Base-by-base conservation (phyloP, 2,329 filamentous ascomycete species). In the Metarhizium rileyi region DNA sequence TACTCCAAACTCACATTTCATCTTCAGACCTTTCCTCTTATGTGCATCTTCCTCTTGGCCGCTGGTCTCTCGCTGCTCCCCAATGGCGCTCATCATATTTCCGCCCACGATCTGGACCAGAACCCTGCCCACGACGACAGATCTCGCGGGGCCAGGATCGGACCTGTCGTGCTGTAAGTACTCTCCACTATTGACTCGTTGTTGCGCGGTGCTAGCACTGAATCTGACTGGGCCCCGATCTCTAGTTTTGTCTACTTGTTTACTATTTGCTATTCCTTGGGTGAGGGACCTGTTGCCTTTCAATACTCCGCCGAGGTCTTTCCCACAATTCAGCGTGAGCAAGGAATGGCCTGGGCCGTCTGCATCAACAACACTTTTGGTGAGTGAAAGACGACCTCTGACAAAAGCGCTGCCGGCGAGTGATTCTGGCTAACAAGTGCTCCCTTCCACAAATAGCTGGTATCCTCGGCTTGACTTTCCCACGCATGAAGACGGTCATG, bases 261-360 rank as follows among this genome's bases (percentile, higher is more conserved):
- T 40, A 56, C 55, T 2, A 57, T 60, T 18, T 60, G 59, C 30
- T 63, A 62, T 50, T 59, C 58, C 0, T 49, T 58, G 9, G 59
- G 83, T n/a, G 81, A 85, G 66, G 81, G 78, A 0, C 75, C 76
- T 2, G 80, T 84, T 10, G 79, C 80, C 0, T 84, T 82, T 61
- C 75, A 77, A 10, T 84, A 84, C 66, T 76, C 72, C 2, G 79
- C 81, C 23, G 82, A 85, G 60, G 80, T 84, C 2, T 85, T 80
- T 61, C 82, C 82, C 0, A 73, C 84, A 0, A 80, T 77, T 3
- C 81, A 85, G 61, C 73, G 82, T 59, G 82, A 84, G 59, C 72
- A 83, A 28, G 82, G 82, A 44, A 85, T 86, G 82, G 75, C 73
- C 0, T 83, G 77, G 66, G 77, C 80, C 8, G 81, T 84, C 3